Evolutionary conservation across 768 basidiomycete genomes (phyloP).

Genomic region (Tylopilus subfusipes): DNA sequence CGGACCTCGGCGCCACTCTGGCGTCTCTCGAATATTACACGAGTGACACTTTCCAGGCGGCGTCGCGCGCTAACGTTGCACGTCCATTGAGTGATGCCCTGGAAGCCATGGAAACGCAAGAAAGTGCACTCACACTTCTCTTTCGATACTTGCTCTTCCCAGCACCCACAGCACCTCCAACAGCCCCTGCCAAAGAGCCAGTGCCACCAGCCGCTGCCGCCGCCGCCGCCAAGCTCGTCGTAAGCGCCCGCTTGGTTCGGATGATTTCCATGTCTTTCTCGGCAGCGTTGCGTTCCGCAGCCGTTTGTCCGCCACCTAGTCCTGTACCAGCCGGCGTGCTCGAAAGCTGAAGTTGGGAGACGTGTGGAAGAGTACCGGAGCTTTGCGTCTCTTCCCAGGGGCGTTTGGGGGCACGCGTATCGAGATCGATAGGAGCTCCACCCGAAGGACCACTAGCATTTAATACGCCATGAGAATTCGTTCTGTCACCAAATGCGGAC

Average conservation of each 20-base stretch:
- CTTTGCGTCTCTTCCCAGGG: slow-evolving; percentile 67
- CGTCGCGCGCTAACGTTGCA: slow-evolving; percentile 63
- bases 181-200: slow-evolving; percentile 32
- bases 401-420: slow-evolving; percentile 60
- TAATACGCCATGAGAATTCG: slow-evolving; percentile 31
- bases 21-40: slow-evolving; percentile 82
- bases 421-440: slow-evolving; percentile 24
- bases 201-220: slow-evolving; percentile 36
- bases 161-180: slow-evolving; percentile 20
- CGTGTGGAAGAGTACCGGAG: slow-evolving; percentile 17
- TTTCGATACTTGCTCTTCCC: slow-evolving; percentile 79
- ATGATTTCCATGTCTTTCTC: slow-evolving; percentile 87
- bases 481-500: slow-evolving; percentile 20
- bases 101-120: neutral
- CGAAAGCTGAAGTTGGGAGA: slow-evolving; percentile 25
- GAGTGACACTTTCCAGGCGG: slow-evolving; percentile 87
- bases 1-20: slow-evolving; percentile 84
- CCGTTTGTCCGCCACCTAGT: slow-evolving; percentile 22
- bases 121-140: slow-evolving; percentile 61
- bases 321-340: slow-evolving; percentile 9
- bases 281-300: slow-evolving; percentile 56
- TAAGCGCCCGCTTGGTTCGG: slow-evolving; percentile 71
- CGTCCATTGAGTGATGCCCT: slow-evolving; percentile 18
- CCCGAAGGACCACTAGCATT: slow-evolving; percentile 20
- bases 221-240: slow-evolving; percentile 55